phyloP scores from a whole-genome alignment of 2,329 filamentous ascomycete genomes.

The Tolypocladium cylindrosporum region DNA sequence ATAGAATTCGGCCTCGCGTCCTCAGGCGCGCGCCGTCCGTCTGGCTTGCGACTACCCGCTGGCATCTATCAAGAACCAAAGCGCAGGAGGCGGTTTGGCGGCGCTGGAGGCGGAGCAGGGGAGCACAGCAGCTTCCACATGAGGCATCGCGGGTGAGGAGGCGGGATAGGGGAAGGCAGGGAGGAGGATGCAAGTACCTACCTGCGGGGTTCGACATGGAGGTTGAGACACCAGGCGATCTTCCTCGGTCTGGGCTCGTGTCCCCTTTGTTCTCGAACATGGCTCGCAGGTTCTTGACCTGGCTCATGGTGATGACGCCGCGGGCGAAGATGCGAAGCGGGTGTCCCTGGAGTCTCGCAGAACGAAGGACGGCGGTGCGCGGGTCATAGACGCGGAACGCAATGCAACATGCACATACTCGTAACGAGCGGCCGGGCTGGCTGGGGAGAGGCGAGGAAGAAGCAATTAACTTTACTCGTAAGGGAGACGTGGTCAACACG shows the following conservation, averaged over 20 bases:
- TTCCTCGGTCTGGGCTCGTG: constrained; percentile 56
- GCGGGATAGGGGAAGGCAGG: not conserved
- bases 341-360: not conserved
- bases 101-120: not conserved
- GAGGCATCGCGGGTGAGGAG: not conserved
- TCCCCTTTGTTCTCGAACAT: constrained; percentile 70
- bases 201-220: constrained; percentile 12
- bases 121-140: not conserved
- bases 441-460: not conserved
- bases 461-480: not conserved
- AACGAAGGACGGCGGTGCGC: not conserved
- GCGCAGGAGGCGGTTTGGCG: not conserved
- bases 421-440: not conserved
- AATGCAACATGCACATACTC: not conserved
- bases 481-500: not conserved
- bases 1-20: not conserved
- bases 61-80: not conserved
- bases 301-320: constrained; percentile 42
- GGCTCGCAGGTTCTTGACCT: constrained; percentile 65
- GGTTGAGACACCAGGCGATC: constrained; percentile 48
- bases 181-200: constrained; percentile 9
- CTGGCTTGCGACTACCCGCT: not conserved
- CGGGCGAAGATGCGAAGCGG: not conserved
- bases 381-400: not conserved
- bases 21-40: not conserved